Base-by-base conservation (phyloP, 768 basidiomycete species). In the Coprinopsis marcescibilis region DNA sequence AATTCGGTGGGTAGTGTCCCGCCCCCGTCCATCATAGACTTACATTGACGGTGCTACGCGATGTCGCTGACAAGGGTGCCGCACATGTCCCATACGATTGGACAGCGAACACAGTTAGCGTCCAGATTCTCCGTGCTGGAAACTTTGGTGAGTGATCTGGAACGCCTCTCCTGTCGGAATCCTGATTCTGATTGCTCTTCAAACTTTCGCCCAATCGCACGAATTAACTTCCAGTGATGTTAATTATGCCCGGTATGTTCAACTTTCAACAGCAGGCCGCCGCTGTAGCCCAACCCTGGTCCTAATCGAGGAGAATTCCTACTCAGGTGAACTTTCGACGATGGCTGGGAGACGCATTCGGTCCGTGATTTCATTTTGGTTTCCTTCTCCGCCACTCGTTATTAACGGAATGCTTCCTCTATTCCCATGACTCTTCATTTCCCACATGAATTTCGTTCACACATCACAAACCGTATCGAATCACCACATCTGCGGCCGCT, bases 331-430 rank as follows among this genome's bases (percentile, higher is more conserved):
- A 61, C 62, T 87, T 48, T 89, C 87, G 4, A 90, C 88, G 2
- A 89, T 89, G 88, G 72, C 85, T 30, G 87, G 87, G 12, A 67
- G 88, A 50, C 75, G 88, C 32, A 70, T 89, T 46, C 75, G 86
- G 83, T 85, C 47, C 40, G 76, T 49, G 26, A 44, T 49, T 49
- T 60, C 5, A 42, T 27, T 48, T 42, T 46, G 45, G 30, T 51
- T 35, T 27, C 33, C 51, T 24, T 45, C 47, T 57, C 44, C 48
- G 49, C 46, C 44, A 43, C 36, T 11, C 40, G 30, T 36, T 49
- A 37, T 32, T 33, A 11, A 50, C 42, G 17, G 38, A 29, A 37
- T 44, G 12, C 29, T 52, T 36, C 30, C 34, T 40, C 36, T 50
- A 32, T 49, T 48, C 43, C 29, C 47, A 49, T 27, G 42, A 41